Evolutionary conservation across 116 monocot species (phyloP), one percentile per base, ranked within the genome.

Genomic region (Cymodocea nodosa): DNA sequence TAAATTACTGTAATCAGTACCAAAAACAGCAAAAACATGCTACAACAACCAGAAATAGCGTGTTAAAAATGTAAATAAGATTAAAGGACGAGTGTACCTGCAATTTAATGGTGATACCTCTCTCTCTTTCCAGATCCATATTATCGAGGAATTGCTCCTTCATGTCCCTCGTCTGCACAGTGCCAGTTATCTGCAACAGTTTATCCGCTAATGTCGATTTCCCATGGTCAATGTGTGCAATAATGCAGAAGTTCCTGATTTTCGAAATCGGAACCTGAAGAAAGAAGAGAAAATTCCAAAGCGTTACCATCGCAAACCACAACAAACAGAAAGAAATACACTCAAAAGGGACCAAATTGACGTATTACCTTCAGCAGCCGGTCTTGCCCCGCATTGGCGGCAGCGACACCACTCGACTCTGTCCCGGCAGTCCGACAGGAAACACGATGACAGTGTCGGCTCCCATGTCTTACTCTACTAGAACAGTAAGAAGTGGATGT

Each of bases 151-250:
- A 92, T 72, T 98, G 98, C 61, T 88, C 92, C 79, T 98, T 98
- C 98, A 98, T 98, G 19, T 98, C 98, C 77, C 98, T 83, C 63
- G 72, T 82, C 58, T 76, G 92, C 52, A 98, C 86, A 2, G 98
- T 98, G 25, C 92, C 92, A 60, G 89, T 92, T 67, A 98, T 35
- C 60, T 98, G 82, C 50, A 92, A 63, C 49, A 98, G 72, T 70
- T 92, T 86, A 82, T 98, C 98, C 36, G 98, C 98, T 76, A 98
- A 74, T 14, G 98, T 98, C 55, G 98, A 98, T 72, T 98, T 92
- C 58, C 98, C 98, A 76, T 98, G 98, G 63, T 98, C 98, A 77
- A 98, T 98, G 54, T 98, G 92, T 15, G 98, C 98, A 73, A 98
- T 92, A 51, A 98, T 98, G 71, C 71, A 86, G 75, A 98, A 98